Conservation (phyloP, 2,329 filamentous ascomycete species). For the Akanthomyces lecanii region DNA sequence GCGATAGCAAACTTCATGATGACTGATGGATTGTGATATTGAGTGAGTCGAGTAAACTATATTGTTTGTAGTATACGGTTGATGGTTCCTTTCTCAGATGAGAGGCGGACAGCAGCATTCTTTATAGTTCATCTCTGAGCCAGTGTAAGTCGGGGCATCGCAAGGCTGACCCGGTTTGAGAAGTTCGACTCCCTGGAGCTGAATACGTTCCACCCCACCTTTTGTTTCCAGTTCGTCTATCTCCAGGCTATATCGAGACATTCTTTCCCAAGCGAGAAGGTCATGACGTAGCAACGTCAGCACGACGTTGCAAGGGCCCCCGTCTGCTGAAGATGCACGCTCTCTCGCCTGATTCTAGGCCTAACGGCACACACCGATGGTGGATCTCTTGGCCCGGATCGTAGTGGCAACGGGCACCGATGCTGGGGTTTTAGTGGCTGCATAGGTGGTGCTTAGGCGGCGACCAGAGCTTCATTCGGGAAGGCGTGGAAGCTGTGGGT, state of each 20-base stretch:
- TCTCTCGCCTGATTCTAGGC: background rate
- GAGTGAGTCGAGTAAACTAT: background rate
- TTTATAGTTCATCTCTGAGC: background rate
- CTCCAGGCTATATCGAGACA: background rate
- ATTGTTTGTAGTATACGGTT: background rate
- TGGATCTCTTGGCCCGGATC: conserved; percentile 16
- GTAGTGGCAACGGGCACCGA: conserved; percentile 1
- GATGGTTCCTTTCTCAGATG: background rate
- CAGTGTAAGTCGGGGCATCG: conserved; percentile 1
- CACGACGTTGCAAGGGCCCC: background rate
- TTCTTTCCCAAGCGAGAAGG: background rate
- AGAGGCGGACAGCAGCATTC: background rate
- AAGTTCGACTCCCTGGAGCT: background rate
- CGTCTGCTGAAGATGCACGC: background rate
- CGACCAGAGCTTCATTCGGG: conserved; percentile 6
- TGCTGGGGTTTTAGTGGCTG: conserved; percentile 8
- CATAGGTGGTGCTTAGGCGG: background rate
- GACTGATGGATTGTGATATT: background rate
- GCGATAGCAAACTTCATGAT: conserved; percentile 16
- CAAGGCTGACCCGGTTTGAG: conserved; percentile 4
- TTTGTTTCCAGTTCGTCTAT: background rate
- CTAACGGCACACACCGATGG: conserved; percentile 2
- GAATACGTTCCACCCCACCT: background rate
- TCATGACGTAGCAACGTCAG: background rate
- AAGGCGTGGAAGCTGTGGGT: background rate